Base-by-base conservation (phyloP, 768 basidiomycete genomes). In the Trametes gibbosa region DNA sequence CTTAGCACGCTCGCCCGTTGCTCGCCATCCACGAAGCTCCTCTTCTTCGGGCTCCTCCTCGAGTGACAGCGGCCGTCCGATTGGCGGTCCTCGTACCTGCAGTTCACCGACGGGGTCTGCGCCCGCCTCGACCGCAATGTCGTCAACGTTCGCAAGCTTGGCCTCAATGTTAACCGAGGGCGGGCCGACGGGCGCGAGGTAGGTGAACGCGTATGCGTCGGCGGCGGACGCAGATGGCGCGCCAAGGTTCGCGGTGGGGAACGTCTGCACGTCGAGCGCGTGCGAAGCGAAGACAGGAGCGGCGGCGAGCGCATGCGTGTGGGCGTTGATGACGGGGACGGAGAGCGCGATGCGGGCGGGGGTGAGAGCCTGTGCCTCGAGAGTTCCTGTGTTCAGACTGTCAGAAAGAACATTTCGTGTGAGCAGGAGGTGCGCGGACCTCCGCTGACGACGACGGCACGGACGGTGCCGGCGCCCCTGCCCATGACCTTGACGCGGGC, bases 131-230 rank as follows among this genome's bases (percentile, higher is more conserved):
- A 92, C 76, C 10, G 72, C 70, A 1, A 76, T 77, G 53, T 95
- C 91, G 42, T 86, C 76, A 10, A 91, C 81, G 0, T 80, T 85
- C 0, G 80, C 68, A n/a, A 98, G 77, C 69, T 93, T 89, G 5
- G 82, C 85, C 71, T 97, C 95, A 0, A 94, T 77, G 66, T 95
- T 95, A 53, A 86, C 78, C n/a, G 85, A 82, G 2, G 95, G 95
- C 3, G 93, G 86, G 4, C 94, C 95, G 13, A 83, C 81, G 58
- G 83, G 81, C 14, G 79, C 75, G 9, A 70, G 58, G 65, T 80
- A 80, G 3, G 80, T 78, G 29, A 72, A 65, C 1, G 69, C 54
- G 37, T 74, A 72, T 6, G 71, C 64, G 19, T 71, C 70, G n/a
- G 71, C 71, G 0, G 69, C 68, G 1, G 68, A 54, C 2, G 61